phyloP scores from a whole-genome alignment of 192 early-diverging fungal species.

The Podila epicladia region DNA sequence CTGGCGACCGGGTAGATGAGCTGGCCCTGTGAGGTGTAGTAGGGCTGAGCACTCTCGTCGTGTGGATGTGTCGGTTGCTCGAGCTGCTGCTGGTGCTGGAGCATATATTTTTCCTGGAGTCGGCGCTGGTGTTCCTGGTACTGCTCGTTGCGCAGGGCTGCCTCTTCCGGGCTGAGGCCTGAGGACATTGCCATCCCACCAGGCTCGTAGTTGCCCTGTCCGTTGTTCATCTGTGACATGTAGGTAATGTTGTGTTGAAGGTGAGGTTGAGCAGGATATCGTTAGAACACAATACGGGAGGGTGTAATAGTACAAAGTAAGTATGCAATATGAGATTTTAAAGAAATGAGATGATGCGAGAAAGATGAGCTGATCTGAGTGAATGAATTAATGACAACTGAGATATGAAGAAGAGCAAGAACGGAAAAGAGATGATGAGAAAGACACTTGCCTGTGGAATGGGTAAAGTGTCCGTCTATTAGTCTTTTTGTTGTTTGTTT shows the following conservation, averaged over 20 bases:
- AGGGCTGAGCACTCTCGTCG: conserved; percentile 39
- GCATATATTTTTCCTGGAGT: conserved; percentile 41
- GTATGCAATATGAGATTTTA: too few relatives aligned
- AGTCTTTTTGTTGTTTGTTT: not conserved
- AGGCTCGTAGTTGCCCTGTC: conserved; percentile 51
- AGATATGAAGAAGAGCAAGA: not conserved
- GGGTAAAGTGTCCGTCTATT: not conserved
- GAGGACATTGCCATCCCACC: conserved; percentile 49
- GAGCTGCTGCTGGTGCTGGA: conserved; percentile 36
- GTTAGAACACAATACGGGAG: too few relatives aligned
- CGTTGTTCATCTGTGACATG: conserved; percentile 38
- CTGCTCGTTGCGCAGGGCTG: conserved; percentile 29
- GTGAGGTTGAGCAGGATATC: too few relatives aligned
- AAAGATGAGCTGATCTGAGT: too few relatives aligned
- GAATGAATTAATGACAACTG: too few relatives aligned
- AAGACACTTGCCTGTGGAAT: not conserved
- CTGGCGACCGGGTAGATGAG: conserved; percentile 29
- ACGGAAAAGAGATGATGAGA: not conserved
- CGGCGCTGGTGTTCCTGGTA: conserved; percentile 38
- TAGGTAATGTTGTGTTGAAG: not conserved
- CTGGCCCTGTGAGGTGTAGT: conserved; percentile 41
- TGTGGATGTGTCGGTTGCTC: conserved; percentile 35
- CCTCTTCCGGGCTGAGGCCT: conserved; percentile 32
- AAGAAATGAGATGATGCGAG: too few relatives aligned
- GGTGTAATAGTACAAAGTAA: too few relatives aligned